Evolutionary conservation across 208 protist genomes (phyloP).

Genomic region (Trichomonas vaginalis): DNA sequence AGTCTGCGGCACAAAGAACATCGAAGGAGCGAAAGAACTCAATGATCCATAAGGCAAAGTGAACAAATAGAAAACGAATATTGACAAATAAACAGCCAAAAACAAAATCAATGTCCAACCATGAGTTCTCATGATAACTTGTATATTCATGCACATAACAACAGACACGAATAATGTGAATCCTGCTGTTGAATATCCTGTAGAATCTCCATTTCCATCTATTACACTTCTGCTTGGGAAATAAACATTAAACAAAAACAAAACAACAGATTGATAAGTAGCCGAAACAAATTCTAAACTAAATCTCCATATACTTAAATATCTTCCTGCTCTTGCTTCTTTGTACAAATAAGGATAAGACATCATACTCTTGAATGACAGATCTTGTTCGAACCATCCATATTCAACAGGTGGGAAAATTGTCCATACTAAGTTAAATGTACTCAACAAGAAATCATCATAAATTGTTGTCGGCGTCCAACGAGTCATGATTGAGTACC

Average conservation of each 20-base stretch:
- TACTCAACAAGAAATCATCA: neutral
- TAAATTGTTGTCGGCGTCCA: neutral
- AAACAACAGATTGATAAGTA: neutral
- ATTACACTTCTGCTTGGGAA: neutral
- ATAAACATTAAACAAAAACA: neutral
- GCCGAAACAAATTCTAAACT: neutral
- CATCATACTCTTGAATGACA: neutral
- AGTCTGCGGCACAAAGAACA: neutral
- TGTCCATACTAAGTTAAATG: neutral
- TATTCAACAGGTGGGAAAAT: neutral
- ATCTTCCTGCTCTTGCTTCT: neutral
- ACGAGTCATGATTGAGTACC: neutral
- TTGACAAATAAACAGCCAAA: neutral
- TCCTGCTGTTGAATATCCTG: neutral
- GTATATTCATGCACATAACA: neutral
- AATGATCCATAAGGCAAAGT: neutral
- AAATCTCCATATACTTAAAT: neutral
- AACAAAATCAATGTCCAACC: neutral
- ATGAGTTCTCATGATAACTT: neutral
- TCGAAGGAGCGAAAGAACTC: neutral
- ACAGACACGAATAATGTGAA: neutral
- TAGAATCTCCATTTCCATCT: neutral
- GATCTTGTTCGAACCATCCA: neutral
- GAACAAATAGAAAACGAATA: neutral
- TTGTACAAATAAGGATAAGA: neutral